These are phyloP conservation scores for Panus rudis DNA, from an alignment of 768 basidiomycete genomes.

Conservation along the genomic window DNA sequence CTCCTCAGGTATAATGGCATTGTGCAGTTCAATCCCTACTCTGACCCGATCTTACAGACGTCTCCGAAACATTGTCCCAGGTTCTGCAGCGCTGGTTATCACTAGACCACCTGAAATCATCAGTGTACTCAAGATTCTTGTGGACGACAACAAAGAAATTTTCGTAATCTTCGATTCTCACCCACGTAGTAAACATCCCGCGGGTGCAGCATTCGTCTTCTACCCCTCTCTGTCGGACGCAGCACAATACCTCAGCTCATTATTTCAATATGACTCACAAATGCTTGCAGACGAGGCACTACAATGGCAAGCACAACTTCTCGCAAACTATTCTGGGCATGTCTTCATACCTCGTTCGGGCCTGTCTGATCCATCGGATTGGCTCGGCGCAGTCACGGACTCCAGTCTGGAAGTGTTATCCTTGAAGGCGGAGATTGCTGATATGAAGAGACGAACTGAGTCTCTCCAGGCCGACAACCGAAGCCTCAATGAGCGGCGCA, in stretches of 20 bases:
- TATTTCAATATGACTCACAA: slow-evolving; percentile 43
- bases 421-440: slow-evolving; percentile 7
- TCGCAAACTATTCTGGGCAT: slow-evolving; percentile 54
- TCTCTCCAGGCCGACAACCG: slow-evolving; percentile 16
- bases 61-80: slow-evolving; percentile 13
- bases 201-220: slow-evolving; percentile 54
- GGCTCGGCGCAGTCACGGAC: slow-evolving; percentile 34
- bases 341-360: slow-evolving; percentile 35
- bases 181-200: slow-evolving; percentile 44
- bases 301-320: slow-evolving; percentile 61
- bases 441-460: slow-evolving; percentile 27
- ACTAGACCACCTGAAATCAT: slow-evolving; percentile 71
- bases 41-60: not conserved
- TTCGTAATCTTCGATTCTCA: slow-evolving; percentile 67
- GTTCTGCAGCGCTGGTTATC: slow-evolving; percentile 33
- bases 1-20: slow-evolving; percentile 21
- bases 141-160: slow-evolving; percentile 19
- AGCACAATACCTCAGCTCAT: slow-evolving; percentile 36
- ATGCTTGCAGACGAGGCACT: slow-evolving; percentile 36
- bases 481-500: slow-evolving; percentile 2
- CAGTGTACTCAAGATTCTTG: slow-evolving; percentile 39
- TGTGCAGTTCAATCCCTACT: not conserved
- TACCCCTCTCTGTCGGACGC: slow-evolving; percentile 38
- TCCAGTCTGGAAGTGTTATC: slow-evolving; percentile 40
- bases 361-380: slow-evolving; percentile 13